Evolutionary conservation across 2,329 filamentous ascomycete genomes (phyloP), one percentile per base, ranked within the genome.

Genomic region (Phialemonium atrogriseum): DNA sequence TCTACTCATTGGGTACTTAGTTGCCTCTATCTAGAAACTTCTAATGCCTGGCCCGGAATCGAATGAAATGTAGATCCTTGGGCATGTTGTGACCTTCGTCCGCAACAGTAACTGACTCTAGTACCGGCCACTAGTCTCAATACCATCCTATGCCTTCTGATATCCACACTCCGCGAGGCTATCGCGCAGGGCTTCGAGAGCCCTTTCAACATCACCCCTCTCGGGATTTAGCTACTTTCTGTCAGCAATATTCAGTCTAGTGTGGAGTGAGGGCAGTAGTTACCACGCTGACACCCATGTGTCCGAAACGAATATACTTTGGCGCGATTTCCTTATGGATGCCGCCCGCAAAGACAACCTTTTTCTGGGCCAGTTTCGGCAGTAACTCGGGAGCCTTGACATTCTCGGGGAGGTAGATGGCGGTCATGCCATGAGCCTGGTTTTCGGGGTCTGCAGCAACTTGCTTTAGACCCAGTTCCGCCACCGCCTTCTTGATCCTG

Each of bases 341-440:
- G 39, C 91, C 91, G 37, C 87, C 91, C 15, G 91, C 91, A 55
- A 96, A 96, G 38, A 98, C 76, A 24, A 98, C 84, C 18, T 87
- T 87, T 59, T 83, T 88, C 64, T 84, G 84, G 40, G 85, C 60
- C 41, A 98, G 66, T 52, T 77, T 87, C 10, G 91, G 88, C 32
- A 98, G 70, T 20, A 98, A 68, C 43, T 94, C 84, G 3, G 87
- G 73, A 18, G 83, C 80, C 46, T 80, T 78, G 32, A 96, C 64
- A 24, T 72, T 80, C 39, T 96, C 85, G 2, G 91, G 91, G 34
- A 98, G 72, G 60, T 91, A 95, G 45, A 98, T 91, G 36, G 91
- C 89, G 4, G 91, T 98, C 91, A 98, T 98, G 49, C 84, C 87
- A 57, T 94, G 89, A 24, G 91, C 87, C 64, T 96, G 89, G 59